Evolutionary conservation across 257 asterid species (phyloP).

Genomic region (Forsythia suspensa): DNA sequence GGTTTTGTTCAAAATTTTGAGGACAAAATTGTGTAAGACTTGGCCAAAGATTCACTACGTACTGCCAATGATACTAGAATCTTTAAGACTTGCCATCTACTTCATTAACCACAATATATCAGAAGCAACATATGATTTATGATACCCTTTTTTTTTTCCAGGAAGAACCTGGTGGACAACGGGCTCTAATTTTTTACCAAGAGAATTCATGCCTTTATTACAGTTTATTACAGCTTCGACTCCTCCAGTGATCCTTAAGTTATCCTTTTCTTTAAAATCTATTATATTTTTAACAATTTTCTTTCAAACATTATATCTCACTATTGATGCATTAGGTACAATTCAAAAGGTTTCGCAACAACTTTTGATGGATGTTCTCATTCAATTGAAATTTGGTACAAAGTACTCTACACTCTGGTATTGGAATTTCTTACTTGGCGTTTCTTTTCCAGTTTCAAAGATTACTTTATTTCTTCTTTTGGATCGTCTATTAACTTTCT

Average conservation of each 20-base stretch:
- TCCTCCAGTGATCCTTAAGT: neutral
- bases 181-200: no score
- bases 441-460: neutral
- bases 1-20: no score
- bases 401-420: conserved; percentile 1
- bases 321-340: neutral
- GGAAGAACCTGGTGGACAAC: no score
- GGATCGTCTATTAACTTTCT: conserved; percentile 1
- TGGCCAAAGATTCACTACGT: no score
- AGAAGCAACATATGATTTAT: no score
- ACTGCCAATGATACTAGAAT: no score
- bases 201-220: neutral
- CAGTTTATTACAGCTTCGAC: conserved; percentile 12
- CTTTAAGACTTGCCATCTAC: no score
- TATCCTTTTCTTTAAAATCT: conserved; percentile 12
- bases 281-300: neutral
- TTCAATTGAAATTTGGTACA: neutral
- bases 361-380: conserved; percentile 5
- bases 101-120: no score
- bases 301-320: neutral
- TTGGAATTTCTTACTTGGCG: neutral
- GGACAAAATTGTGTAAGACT: no score
- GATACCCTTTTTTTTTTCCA: no score
- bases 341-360: neutral
- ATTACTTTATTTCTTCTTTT: neutral